These are phyloP conservation scores for Pseudogymnoascus sp. DNA, from an alignment of 2,329 filamentous ascomycete species.

Conservation along the genomic window DNA sequence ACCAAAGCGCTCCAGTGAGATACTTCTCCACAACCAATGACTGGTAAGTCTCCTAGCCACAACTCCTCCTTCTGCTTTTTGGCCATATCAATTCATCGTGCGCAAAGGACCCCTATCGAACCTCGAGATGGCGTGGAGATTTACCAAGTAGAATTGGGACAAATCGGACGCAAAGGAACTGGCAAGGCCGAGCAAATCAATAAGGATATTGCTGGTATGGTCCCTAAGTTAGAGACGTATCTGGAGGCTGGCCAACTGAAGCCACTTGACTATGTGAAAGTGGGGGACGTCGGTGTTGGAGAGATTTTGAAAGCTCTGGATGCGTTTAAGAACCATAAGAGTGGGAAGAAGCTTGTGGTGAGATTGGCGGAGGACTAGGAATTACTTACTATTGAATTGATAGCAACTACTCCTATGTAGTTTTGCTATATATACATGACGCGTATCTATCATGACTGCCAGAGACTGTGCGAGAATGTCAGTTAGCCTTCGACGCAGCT, in stretches of 20 bases:
- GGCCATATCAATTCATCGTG: not conserved
- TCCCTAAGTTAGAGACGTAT: constrained; percentile 17
- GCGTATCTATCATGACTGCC: not conserved
- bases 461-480: not conserved
- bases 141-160: constrained; percentile 16
- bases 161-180: constrained; percentile 18
- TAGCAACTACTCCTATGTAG: not conserved
- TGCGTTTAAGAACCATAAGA: constrained; percentile 14
- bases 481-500: not conserved
- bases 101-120: constrained; percentile 16
- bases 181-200: constrained; percentile 13
- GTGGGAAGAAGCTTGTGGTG: constrained; percentile 20
- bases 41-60: constrained; percentile 23
- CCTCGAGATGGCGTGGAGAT: constrained; percentile 15
- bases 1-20: constrained; percentile 23
- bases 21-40: constrained; percentile 31
- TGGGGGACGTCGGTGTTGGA: constrained; percentile 16
- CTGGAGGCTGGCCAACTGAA: constrained; percentile 16
- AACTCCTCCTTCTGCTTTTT: not conserved
- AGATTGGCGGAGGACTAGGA: constrained; percentile 12
- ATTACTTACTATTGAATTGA: not conserved
- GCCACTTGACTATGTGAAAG: constrained; percentile 20
- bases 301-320: constrained; percentile 17
- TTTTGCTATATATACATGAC: not conserved
- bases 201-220: constrained; percentile 15